Base-by-base conservation (phyloP, 768 basidiomycete genomes). In the Lactarius tabidus region DNA sequence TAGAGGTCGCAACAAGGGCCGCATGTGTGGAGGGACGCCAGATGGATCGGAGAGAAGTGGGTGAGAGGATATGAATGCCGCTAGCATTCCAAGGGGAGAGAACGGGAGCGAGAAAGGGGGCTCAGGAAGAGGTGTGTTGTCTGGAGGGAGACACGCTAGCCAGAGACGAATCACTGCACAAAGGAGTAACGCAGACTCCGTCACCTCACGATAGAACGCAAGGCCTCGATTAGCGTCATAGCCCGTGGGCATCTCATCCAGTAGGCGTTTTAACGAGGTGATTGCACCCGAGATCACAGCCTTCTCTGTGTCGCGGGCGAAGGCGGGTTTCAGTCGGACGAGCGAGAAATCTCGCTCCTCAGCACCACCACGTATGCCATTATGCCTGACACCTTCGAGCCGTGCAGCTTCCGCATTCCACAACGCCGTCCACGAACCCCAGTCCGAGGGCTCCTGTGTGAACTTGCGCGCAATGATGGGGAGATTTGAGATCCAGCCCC, bases 321-420 rank as follows among this genome's bases (percentile, higher is more conserved):
- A 88, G 4, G 77, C 78, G 0, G 67, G 60, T 66, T 72, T 75
- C 1, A 85, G 54, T 7, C 70, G 62, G 3, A 72, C 71, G 10
- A 85, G 58, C 20, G 73, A 70, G 3, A 33, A n/a, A 15, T 66
- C 72, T 60, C 86, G 82, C 72, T 94, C 91, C 17, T 73, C 74
- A 65, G 87, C 84, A 6, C 93, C 94, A 3, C 81, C 81, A 70
- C 78, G 82, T 15, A 86, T 73, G 0, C 84, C 82, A 70, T 98
- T 97, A 23, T 94, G 79, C 59, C 79, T 81, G 9, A 83, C 81
- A 1, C 95, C 94, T 69, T 91, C 89, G 3, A 92, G 71, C 89
- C 91, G 95, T 8, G 86, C 84, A 1, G 81, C 79, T 72, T 84
- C 73, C 20, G 82, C 77, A 20, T 77, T 77, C 84, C 87, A 86